Evolutionary conservation across 2,329 filamentous ascomycete genomes (phyloP).

Genomic region (Atkinsonella hypoxylon): DNA sequence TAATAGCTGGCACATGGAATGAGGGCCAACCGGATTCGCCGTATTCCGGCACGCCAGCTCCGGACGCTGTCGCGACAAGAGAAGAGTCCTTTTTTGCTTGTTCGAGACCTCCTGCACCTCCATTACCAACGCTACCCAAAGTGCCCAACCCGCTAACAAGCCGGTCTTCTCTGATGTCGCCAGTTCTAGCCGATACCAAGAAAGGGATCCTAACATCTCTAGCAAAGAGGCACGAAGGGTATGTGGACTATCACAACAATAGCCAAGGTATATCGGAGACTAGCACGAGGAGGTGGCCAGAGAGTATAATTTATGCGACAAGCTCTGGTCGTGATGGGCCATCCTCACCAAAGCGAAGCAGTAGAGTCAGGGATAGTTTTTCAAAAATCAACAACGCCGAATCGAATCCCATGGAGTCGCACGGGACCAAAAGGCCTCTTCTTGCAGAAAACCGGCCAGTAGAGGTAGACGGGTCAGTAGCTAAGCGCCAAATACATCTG

Average conservation of each 20-base stretch:
- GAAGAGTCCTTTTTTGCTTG: slow-evolving; percentile 9
- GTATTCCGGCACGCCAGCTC: slow-evolving; percentile 16
- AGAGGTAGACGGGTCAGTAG: slow-evolving; percentile 3
- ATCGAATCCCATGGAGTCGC: neutral
- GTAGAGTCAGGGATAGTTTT: neutral
- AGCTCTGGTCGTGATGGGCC: slow-evolving; percentile 10
- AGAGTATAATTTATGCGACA: neutral
- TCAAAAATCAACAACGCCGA: neutral
- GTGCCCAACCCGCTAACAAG: neutral
- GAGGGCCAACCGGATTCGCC: slow-evolving; percentile 52
- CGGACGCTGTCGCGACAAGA: slow-evolving; percentile 9
- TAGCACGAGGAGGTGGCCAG: neutral
- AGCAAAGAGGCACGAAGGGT: slow-evolving; percentile 1
- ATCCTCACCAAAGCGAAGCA: slow-evolving; percentile 9
- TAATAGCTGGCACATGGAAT: slow-evolving; percentile 48
- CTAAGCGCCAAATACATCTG: slow-evolving; percentile 11
- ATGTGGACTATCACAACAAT: neutral
- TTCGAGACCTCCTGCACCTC: slow-evolving; percentile 1
- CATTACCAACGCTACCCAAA: neutral
- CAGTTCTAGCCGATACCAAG: neutral
- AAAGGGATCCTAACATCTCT: neutral
- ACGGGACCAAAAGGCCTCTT: slow-evolving; percentile 24
- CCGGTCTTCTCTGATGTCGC: neutral
- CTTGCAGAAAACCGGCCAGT: slow-evolving; percentile 1
- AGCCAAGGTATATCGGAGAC: neutral